Evolutionary conservation across 2,329 filamentous ascomycete species (phyloP).

Genomic region (Aureobasidium mangrovei): DNA sequence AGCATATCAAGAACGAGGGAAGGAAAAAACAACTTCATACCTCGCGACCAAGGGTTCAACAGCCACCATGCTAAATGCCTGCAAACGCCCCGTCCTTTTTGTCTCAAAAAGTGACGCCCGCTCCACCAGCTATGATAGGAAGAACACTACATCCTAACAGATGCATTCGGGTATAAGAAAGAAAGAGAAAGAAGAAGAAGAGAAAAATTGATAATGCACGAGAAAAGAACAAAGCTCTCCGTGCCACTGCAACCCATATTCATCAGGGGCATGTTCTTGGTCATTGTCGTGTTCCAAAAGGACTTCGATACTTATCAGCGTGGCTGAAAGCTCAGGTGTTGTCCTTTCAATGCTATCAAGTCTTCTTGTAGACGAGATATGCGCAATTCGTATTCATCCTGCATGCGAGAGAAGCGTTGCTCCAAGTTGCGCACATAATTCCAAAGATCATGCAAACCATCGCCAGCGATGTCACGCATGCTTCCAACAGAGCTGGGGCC

Average conservation of each 20-base stretch:
- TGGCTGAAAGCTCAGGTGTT: conserved; percentile 7
- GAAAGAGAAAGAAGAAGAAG: neutral
- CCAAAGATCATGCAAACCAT: conserved; percentile 47
- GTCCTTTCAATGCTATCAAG: conserved; percentile 28
- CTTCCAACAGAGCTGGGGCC: conserved; percentile 49
- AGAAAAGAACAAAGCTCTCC: neutral
- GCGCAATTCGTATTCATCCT: conserved; percentile 40
- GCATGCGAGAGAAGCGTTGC: conserved; percentile 37
- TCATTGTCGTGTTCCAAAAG: neutral
- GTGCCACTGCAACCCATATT: neutral
- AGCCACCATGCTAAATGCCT: neutral
- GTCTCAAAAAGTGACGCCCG: neutral
- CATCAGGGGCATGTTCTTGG: conserved; percentile 1
- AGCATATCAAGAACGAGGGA: neutral
- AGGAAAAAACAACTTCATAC: neutral
- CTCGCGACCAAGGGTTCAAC: neutral
- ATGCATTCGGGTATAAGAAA: conserved; percentile 10
- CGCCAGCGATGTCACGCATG: conserved; percentile 58
- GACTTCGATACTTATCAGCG: neutral
- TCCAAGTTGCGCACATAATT: conserved; percentile 64
- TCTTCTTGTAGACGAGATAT: conserved; percentile 38
- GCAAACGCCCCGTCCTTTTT: neutral
- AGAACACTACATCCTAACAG: conserved; percentile 5
- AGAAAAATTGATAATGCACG: neutral
- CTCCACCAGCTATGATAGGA: conserved; percentile 1